Percentiles rank a stretch among this genome's conserved stretches.
These are phyloP conservation scores for Cochlearia excelsa DNA, from an alignment of 345 rosid genomes.

Conservation along the genomic window DNA sequence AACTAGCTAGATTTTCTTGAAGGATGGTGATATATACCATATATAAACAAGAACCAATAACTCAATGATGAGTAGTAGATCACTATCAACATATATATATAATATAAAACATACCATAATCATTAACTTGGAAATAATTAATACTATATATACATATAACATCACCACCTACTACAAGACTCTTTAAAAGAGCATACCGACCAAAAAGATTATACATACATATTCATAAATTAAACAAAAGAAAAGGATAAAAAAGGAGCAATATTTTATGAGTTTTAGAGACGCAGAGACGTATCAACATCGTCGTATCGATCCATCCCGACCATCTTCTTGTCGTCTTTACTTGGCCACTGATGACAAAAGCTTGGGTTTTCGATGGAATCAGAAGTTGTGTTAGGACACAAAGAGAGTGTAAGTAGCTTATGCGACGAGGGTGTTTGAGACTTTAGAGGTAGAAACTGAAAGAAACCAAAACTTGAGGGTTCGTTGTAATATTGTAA, in stretches of 20 bases:
- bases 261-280: constrained; percentile 34
- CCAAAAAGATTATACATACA: constrained; percentile 29
- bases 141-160: constrained; percentile 27
- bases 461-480: constrained; percentile 43
- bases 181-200: constrained; percentile 26
- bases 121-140: constrained; percentile 14
- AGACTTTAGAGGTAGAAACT: constrained; percentile 41
- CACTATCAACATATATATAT: neutral
- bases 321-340: constrained; percentile 30
- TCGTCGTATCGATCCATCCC: constrained; percentile 41
- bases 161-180: constrained; percentile 28
- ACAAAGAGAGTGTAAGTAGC: constrained; percentile 37
- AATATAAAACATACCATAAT: too few species aligned
- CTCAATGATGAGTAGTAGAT: neutral
- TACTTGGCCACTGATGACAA: constrained; percentile 35
- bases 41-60: constrained; percentile 7
- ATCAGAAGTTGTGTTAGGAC: constrained; percentile 13
- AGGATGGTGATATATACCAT: too few species aligned
- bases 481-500: constrained; percentile 38
- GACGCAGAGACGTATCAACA: constrained; percentile 75
- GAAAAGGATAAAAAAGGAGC: neutral
- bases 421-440: constrained; percentile 31
- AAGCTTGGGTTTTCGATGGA: constrained; percentile 33
- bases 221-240: constrained; percentile 11
- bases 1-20: too few species aligned